Conservation (phyloP, 345 rosid genomes). For the Melaleuca quinquenervia region DNA sequence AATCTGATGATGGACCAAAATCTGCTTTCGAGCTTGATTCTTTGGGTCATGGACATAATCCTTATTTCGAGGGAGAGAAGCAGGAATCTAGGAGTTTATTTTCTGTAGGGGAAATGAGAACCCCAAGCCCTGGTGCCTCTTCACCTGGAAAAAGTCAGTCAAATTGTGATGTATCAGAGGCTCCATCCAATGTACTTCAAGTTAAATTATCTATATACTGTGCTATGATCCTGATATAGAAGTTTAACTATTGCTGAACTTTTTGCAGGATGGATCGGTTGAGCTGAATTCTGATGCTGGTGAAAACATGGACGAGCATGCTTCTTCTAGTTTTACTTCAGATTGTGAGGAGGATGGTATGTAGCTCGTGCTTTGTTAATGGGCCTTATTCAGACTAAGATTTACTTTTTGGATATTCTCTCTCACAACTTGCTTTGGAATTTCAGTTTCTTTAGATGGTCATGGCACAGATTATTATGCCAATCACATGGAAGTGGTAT, state of each 20-base stretch:
- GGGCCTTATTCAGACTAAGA: background rate
- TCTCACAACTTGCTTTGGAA: constrained; percentile 4
- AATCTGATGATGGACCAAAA: constrained; percentile 10
- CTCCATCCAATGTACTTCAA: constrained; percentile 42
- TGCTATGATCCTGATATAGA: constrained; percentile 1
- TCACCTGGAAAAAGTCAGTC: constrained; percentile 29
- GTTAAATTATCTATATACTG: constrained; percentile 1
- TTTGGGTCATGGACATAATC: constrained; percentile 10
- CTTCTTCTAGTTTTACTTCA: constrained; percentile 39
- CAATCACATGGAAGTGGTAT: constrained; percentile 39
- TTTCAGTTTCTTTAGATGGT: constrained; percentile 32
- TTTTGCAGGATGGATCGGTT: constrained; percentile 36
- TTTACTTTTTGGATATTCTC: constrained; percentile 1
- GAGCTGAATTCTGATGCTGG: constrained; percentile 39
- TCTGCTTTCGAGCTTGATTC: constrained; percentile 14
- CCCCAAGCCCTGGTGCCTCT: constrained; percentile 20
- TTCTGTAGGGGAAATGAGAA: constrained; percentile 17
- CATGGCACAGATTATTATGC: constrained; percentile 6
- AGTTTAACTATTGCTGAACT: background rate
- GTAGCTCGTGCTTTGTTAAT: constrained; percentile 8
- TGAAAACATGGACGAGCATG: constrained; percentile 38
- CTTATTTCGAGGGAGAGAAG: constrained; percentile 12
- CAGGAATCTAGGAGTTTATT: constrained; percentile 16
- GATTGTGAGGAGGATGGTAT: constrained; percentile 34
- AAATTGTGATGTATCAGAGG: constrained; percentile 18